phyloP scores from a whole-genome alignment of 768 basidiomycete genomes.

The Phaffia australis region DNA sequence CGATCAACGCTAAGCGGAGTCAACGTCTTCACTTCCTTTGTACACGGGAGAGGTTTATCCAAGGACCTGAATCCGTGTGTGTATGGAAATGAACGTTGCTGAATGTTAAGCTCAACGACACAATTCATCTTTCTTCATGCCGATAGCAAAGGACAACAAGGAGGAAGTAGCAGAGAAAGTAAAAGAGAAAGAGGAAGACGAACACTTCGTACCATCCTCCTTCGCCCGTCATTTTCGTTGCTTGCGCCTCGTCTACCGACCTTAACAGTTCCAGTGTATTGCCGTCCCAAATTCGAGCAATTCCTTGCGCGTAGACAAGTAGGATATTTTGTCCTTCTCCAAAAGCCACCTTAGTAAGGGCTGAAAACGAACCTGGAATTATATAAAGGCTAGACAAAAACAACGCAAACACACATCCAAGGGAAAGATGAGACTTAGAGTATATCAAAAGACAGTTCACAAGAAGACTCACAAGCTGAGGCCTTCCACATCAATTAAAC shows the following conservation, averaged over 20 bases:
- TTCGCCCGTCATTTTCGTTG: slow-evolving; percentile 53
- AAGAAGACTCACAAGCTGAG: slow-evolving; percentile 60
- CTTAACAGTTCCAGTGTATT: slow-evolving; percentile 73
- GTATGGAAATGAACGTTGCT: neutral
- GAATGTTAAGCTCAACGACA: no score
- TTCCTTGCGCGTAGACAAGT: slow-evolving; percentile 61
- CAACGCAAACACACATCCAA: neutral
- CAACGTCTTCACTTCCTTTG: neutral
- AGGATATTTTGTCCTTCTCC: slow-evolving; percentile 55
- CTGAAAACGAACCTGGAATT: slow-evolving; percentile 68
- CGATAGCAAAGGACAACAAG: neutral
- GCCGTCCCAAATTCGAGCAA: slow-evolving; percentile 78
- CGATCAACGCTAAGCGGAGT: neutral
- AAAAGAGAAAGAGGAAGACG: slow-evolving; percentile 22
- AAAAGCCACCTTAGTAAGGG: slow-evolving; percentile 54
- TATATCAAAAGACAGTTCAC: slow-evolving; percentile 7
- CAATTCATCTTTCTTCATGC: neutral
- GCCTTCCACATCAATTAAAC: slow-evolving; percentile 58
- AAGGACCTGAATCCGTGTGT: neutral
- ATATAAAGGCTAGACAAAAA: slow-evolving; percentile 52
- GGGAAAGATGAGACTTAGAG: neutral
- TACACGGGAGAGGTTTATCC: neutral
- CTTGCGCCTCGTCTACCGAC: slow-evolving; percentile 65
- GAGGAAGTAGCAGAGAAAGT: neutral
- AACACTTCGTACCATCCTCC: slow-evolving; percentile 69